phyloP scores from a whole-genome alignment of 768 basidiomycete species.

The Candolleomyces aberdarensis region DNA sequence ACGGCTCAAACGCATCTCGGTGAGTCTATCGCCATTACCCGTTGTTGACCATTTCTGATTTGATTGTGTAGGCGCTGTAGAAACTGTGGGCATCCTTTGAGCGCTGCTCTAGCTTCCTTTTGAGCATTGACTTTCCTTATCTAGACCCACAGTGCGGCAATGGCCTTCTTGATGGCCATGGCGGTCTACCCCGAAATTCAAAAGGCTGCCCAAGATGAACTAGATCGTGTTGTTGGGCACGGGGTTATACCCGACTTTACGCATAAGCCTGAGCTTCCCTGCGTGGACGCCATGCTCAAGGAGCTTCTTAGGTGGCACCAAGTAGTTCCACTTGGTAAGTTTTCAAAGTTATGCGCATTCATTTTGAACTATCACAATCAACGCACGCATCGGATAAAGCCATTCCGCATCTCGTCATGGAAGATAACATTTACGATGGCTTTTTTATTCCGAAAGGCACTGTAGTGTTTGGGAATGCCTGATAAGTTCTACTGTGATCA shows the following conservation, averaged over 20 bases:
- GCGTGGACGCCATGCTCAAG: conserved; percentile 30
- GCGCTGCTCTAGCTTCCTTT: background rate
- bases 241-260: conserved; percentile 32
- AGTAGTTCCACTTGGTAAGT: conserved; percentile 13
- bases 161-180: conserved; percentile 25
- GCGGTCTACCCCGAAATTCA: conserved; percentile 33
- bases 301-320: conserved; percentile 23
- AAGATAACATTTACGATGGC: conserved; percentile 12
- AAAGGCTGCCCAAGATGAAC: conserved; percentile 36
- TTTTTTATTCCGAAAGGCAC: conserved; percentile 13
- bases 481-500: conserved; percentile 8
- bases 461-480: conserved; percentile 13
- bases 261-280: conserved; percentile 24
- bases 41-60: background rate
- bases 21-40: background rate
- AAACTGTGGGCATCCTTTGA: background rate
- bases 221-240: conserved; percentile 34
- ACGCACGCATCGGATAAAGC: background rate
- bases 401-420: conserved; percentile 4
- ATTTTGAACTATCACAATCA: background rate
- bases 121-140: background rate
- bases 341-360: background rate
- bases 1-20: background rate
- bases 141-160: conserved; percentile 1
- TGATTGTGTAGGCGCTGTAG: background rate